Conservation (phyloP, 805 yeast genomes). For the Candida berthetii region DNA sequence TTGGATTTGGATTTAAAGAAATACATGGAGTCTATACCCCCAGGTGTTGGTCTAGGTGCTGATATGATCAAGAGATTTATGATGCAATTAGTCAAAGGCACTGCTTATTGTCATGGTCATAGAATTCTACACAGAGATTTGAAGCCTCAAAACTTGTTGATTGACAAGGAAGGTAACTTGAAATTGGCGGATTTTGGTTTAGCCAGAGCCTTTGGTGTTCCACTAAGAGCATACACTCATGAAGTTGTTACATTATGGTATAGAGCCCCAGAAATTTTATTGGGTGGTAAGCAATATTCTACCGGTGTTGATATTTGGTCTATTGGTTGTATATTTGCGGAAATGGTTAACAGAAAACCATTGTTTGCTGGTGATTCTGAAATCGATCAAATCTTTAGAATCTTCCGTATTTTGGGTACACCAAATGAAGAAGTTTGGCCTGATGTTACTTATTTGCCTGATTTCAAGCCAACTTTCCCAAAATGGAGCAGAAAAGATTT, state of each 20-base stretch:
- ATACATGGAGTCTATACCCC: slow-evolving; percentile 94
- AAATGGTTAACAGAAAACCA: slow-evolving; percentile 94
- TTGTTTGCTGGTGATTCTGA: slow-evolving; percentile 97
- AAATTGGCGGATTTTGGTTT: slow-evolving; percentile 91
- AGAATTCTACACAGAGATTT: slow-evolving; percentile 92
- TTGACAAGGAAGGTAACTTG: slow-evolving; percentile 92
- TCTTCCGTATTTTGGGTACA: slow-evolving; percentile 88
- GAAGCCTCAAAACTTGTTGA: slow-evolving; percentile 92
- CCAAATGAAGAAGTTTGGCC: slow-evolving; percentile 96
- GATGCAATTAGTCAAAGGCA: slow-evolving; percentile 88
- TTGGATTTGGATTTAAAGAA: slow-evolving; percentile 92
- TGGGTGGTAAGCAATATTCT: slow-evolving; percentile 95
- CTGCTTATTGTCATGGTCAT: slow-evolving; percentile 90
- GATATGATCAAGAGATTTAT: slow-evolving; percentile 88
- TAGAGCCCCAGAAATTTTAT: slow-evolving; percentile 89
- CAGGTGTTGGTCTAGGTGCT: slow-evolving; percentile 83
- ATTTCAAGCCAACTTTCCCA: slow-evolving; percentile 89
- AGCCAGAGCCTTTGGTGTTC: slow-evolving; percentile 97
- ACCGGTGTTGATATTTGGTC: slow-evolving; percentile 99
- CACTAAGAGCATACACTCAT: slow-evolving; percentile 93
- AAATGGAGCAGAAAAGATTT: slow-evolving; percentile 77
- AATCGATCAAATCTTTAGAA: slow-evolving; percentile 93
- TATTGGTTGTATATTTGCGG: slow-evolving; percentile 95
- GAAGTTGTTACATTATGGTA: slow-evolving; percentile 99
- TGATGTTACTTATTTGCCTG: slow-evolving; percentile 84